Percentiles rank a stretch among this genome's conserved stretches.
Conservation (phyloP, 805 yeast species). For the Kodamaea nitidulidarum region DNA sequence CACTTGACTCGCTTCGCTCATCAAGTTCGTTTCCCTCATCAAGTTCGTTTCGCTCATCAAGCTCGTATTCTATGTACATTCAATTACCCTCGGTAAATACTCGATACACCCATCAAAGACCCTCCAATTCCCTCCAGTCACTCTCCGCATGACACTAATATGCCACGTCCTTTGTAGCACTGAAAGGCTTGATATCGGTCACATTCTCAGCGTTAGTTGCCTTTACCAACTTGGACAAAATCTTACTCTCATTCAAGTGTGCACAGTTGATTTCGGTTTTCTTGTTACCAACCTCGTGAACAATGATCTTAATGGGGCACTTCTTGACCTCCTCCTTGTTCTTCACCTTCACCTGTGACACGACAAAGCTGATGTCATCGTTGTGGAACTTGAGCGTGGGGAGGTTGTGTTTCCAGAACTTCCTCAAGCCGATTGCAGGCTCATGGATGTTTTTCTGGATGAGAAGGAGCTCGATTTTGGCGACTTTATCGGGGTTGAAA, state of each 20-base stretch:
- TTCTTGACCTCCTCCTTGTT: slow-evolving; percentile 40
- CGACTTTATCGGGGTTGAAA: slow-evolving; percentile 20
- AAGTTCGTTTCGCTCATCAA: not conserved
- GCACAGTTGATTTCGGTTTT: slow-evolving; percentile 50
- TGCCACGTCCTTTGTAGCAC: not conserved
- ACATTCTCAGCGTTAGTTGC: slow-evolving; percentile 45
- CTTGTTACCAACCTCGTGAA: slow-evolving; percentile 37
- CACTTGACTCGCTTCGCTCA: too few relatives aligned
- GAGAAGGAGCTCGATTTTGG: slow-evolving; percentile 50
- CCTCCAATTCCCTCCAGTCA: not conserved
- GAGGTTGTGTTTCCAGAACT: slow-evolving; percentile 70
- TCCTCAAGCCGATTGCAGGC: slow-evolving; percentile 65
- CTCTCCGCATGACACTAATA: not conserved
- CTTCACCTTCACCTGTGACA: slow-evolving; percentile 48
- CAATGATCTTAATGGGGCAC: slow-evolving; percentile 45
- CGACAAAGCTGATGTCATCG: slow-evolving; percentile 60
- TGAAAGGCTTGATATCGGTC: not conserved
- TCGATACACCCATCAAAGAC: not conserved
- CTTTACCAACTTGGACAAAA: slow-evolving; percentile 53
- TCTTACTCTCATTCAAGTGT: slow-evolving; percentile 44
- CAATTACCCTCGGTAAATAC: not conserved
- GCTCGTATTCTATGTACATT: not conserved
- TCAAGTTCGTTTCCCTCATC: too few relatives aligned
- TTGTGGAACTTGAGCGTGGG: slow-evolving; percentile 82
- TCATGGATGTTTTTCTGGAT: slow-evolving; percentile 34